Conservation (phyloP, 1,139 yeast genomes). For the Suhomyces maxii region DNA sequence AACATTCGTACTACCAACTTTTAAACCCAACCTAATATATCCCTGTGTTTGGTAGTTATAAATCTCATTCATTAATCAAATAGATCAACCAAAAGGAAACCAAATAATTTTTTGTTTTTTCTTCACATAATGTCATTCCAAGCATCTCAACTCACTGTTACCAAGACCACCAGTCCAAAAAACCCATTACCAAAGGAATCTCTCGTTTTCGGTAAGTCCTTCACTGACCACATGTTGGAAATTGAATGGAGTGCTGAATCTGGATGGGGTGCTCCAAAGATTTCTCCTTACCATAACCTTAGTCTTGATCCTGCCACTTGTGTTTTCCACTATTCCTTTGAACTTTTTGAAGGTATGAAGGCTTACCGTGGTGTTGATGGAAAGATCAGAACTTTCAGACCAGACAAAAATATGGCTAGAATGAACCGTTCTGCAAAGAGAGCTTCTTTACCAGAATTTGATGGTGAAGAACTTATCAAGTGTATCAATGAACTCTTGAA, state of each 20-base stretch:
- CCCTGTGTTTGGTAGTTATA: too few relatives aligned
- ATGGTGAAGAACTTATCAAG: slow-evolving; percentile 70
- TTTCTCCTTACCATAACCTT: slow-evolving; percentile 79
- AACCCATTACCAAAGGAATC: slow-evolving; percentile 67
- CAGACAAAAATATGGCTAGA: slow-evolving; percentile 87
- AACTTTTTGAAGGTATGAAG: slow-evolving; percentile 93
- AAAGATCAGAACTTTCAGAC: slow-evolving; percentile 80
- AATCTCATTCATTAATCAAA: too few relatives aligned
- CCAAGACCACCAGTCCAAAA: slow-evolving; percentile 61
- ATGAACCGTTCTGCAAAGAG: slow-evolving; percentile 86
- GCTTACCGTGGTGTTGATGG: slow-evolving; percentile 78
- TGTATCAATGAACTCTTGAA: slow-evolving; percentile 72
- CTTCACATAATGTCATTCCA: slow-evolving; percentile 46
- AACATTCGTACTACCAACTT: too few relatives aligned
- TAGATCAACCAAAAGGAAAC: too few relatives aligned
- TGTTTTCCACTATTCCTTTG: slow-evolving; percentile 94
- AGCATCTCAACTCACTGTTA: slow-evolving; percentile 64
- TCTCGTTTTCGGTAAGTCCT: slow-evolving; percentile 81
- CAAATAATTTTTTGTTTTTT: too few relatives aligned
- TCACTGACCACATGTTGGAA: slow-evolving; percentile 89
- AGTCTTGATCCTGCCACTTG: slow-evolving; percentile 80
- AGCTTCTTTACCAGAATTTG: slow-evolving; percentile 85
- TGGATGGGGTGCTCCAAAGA: slow-evolving; percentile 89
- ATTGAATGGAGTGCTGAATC: slow-evolving; percentile 73
- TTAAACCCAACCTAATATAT: too few relatives aligned